phyloP scores from a whole-genome alignment of 805 yeast species.

The Ascoidea asiatica region DNA sequence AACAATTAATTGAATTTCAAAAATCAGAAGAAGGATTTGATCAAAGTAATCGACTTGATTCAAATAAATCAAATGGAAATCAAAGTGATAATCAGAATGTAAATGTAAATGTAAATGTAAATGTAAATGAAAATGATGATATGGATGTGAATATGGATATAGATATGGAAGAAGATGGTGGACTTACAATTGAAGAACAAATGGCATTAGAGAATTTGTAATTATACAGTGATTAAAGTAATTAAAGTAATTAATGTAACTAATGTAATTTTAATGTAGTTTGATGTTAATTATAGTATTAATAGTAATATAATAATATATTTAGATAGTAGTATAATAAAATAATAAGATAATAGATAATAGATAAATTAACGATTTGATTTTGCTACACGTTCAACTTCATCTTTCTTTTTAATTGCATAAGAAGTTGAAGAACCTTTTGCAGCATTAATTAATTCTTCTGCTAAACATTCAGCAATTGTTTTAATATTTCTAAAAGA shows the following conservation, averaged over 20 bases:
- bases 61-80: not conserved
- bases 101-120: constrained; percentile 1
- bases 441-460: constrained; percentile 99
- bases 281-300: too few species aligned
- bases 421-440: constrained; percentile 99
- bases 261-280: too few species aligned
- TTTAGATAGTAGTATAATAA: too few species aligned
- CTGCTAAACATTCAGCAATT: constrained; percentile 99
- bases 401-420: constrained; percentile 99
- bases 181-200: not conserved
- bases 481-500: constrained; percentile 99
- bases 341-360: too few species aligned
- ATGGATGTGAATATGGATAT: constrained; percentile 8
- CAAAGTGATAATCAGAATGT: not conserved
- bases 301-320: too few species aligned
- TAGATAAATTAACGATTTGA: constrained; percentile 84
- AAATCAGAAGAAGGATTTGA: constrained; percentile 1
- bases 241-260: too few species aligned
- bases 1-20: constrained; percentile 51
- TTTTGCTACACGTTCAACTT: constrained; percentile 99
- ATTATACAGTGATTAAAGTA: too few species aligned
- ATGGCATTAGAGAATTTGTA: not conserved
- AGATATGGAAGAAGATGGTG: constrained; percentile 2
- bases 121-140: constrained; percentile 5
- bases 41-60: not conserved